Evolutionary conservation across 768 basidiomycete genomes (phyloP), one percentile per base, ranked within the genome.

Genomic region (Collybia mongolica): DNA sequence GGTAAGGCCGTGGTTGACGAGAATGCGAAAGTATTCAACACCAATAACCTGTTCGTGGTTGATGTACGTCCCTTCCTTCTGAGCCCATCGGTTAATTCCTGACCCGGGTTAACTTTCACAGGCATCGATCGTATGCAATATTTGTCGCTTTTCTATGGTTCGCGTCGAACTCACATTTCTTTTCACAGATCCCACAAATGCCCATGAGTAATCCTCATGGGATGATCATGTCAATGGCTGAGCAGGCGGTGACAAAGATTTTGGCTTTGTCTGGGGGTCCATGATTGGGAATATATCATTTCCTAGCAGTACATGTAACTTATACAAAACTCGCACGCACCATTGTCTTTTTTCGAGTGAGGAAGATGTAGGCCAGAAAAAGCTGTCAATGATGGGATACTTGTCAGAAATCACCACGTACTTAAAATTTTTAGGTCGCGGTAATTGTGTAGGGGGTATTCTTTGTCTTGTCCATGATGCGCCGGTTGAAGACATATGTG

Each of bases 181-280:
- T 54, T 37, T 19, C 49, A 7, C 24, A 74, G 72, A 70, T 81
- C 41, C 80, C 81, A 14, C 72, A 74, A 8, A 65, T 83, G 59
- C 81, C 82, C 4, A 74, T 75, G 54, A 79, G 81, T 29, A 83
- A 84, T 59, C 82, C 82, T 2, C 79, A 80, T 48, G 81, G 76
- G 11, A 61, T 67, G 44, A 64, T 84, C 52, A 81, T 84, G 80
- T 72, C 78, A 0, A 72, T 72, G 39, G 80, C 81, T 1, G 82
- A 84, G 59, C 80, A 83, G 57, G 82, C 73, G 14, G 77, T 74
- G 2, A 70, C 79, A 12, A 82, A 73, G 62, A 77, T 85, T 58
- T 61, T 83, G 42, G 80, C 79, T 7, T 64, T 83, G 23, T 49
- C 74, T 22, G 80, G 81, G 5, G 81, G 81, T 5, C 77, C 81